Base-by-base conservation (phyloP, 495 filamentous ascomycete genomes). In the Cercophora sp. region DNA sequence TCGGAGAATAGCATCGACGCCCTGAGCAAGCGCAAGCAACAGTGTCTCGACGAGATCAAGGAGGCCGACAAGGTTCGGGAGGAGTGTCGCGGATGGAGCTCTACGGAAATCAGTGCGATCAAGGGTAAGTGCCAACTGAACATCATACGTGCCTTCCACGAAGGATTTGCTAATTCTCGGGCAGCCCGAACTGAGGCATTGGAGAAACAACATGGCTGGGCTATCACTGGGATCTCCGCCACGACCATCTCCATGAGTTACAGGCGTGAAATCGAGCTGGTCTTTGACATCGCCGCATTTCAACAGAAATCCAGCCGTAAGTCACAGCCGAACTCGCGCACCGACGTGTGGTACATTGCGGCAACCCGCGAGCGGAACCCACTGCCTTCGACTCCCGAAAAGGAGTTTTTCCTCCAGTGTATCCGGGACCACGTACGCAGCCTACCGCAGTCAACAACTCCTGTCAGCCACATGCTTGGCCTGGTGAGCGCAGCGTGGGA, bases 81-180 rank as follows among this genome's bases (percentile, higher is more conserved):
- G 65, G 84, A 93, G 59, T 96, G 86, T 65, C 81, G 91, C 15
- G 91, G 93, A 18, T 96, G 91, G 87, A 93, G 83, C 53, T 78
- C 83, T 24, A 79, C 74, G 15, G 93, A 97, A 64, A 85, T 97
- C 48, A 74, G 69, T 46, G 75, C 75, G 20, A 71, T 92, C 6
- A 88, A 91, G 76, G 78, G 86, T 89, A 70, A 60, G 77, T 58
- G 27, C 9, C 26, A 11, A 29, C 13, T 46, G 25, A 10, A 11
- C 56, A 37, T n/a, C n/a, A 35, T 16, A 54, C 36, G 11, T 15
- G 1, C 8, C 27, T 40, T 35, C 44, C 13, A 22, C 48, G 16
- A 27, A 54, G 35, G 29, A 32, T 46, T 60, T 32, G 53, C 41
- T 47, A 10, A 22, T 34, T 16, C 18, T 26, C 16, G 16, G 4